Conservation (phyloP, 2,329 filamentous ascomycete genomes). For the Colletotrichum magnum region DNA sequence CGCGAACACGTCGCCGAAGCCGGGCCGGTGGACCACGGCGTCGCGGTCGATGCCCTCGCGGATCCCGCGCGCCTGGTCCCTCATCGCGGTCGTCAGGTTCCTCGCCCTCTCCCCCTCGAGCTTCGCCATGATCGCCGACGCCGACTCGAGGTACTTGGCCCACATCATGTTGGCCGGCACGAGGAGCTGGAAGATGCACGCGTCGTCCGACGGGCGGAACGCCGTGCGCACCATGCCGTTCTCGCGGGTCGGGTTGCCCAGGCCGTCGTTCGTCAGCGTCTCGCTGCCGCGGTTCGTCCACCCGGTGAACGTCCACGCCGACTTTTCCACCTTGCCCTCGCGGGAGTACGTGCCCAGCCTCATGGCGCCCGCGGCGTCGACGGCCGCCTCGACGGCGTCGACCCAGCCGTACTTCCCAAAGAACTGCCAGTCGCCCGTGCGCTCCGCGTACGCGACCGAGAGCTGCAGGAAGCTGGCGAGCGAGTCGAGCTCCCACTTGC, state of each 20-base stretch:
- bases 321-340: constrained; percentile 67
- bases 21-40: constrained; percentile 70
- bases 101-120: constrained; percentile 58
- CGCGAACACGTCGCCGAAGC: constrained; percentile 78
- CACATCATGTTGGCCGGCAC: constrained; percentile 94
- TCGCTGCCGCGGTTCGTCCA: constrained; percentile 82
- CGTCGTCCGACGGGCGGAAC: constrained; percentile 89
- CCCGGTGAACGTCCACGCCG: constrained; percentile 85
- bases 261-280: constrained; percentile 82
- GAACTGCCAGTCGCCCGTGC: constrained; percentile 77
- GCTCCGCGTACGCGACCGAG: constrained; percentile 80
- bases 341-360: constrained; percentile 80
- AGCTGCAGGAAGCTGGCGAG: constrained; percentile 89
- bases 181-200: constrained; percentile 86
- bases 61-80: constrained; percentile 72
- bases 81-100: constrained; percentile 68
- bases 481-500: constrained; percentile 94
- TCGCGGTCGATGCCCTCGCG: constrained; percentile 77
- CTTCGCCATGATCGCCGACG: constrained; percentile 60
- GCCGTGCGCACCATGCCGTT: constrained; percentile 89
- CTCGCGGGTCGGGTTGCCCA: constrained; percentile 85
- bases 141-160: constrained; percentile 70
- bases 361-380: constrained; percentile 79
- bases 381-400: constrained; percentile 77
- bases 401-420: constrained; percentile 82